Percentiles rank a stretch among this genome's conserved stretches.
phyloP scores from a whole-genome alignment of 176 grass and related monocot genomes.

The Oryza punctata region DNA sequence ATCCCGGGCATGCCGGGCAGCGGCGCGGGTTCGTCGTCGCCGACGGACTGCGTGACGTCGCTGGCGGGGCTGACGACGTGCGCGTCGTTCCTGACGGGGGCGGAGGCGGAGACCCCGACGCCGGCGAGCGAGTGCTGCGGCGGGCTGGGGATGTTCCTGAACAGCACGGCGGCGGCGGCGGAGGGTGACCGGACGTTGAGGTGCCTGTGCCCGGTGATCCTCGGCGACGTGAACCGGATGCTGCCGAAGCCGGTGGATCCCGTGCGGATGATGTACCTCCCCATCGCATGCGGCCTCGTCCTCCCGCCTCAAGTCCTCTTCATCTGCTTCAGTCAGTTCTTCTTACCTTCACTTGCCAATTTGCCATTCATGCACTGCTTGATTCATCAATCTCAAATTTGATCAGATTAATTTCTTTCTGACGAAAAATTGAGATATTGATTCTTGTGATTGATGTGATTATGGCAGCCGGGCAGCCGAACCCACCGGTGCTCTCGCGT shows the following conservation, averaged over 20 bases:
- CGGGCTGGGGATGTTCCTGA: conserved; percentile 35
- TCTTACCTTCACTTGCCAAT: conserved; percentile 4
- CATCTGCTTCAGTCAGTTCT: conserved; percentile 39
- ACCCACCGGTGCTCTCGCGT: conserved; percentile 16
- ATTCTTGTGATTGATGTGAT: not conserved
- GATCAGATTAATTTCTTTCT: not conserved
- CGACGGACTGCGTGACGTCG: conserved; percentile 54
- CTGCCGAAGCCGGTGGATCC: conserved; percentile 50
- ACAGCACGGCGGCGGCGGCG: conserved; percentile 21
- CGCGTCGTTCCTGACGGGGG: conserved; percentile 51
- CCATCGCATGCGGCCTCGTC: conserved; percentile 52
- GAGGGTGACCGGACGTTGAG: conserved; percentile 37
- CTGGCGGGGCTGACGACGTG: conserved; percentile 55
- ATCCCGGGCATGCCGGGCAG: conserved; percentile 6
- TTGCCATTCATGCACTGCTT: not conserved
- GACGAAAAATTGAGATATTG: not conserved
- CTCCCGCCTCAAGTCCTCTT: conserved; percentile 46
- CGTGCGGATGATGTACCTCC: conserved; percentile 52
- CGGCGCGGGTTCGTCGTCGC: not conserved
- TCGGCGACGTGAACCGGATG: conserved; percentile 55
- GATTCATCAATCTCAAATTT: not conserved
- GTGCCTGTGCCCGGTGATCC: conserved; percentile 54
- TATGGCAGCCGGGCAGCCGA: conserved; percentile 29
- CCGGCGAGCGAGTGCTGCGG: conserved; percentile 49
- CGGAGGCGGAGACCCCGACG: conserved; percentile 38